phyloP scores from a whole-genome alignment of 345 rosid species.

The Firmiana major region DNA sequence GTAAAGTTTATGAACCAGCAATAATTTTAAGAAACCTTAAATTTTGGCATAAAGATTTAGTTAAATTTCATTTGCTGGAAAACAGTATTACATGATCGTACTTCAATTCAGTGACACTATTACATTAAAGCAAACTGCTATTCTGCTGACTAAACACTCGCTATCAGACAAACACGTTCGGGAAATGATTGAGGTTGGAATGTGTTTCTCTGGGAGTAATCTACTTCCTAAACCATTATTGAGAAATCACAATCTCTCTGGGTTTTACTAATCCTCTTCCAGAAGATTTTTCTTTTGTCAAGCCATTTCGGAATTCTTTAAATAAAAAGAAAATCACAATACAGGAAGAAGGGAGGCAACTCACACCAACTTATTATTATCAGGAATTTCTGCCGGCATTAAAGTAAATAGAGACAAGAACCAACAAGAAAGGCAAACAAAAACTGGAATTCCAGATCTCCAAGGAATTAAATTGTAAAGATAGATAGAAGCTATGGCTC shows the following conservation, averaged over 20 bases:
- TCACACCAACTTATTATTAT: constrained; percentile 83
- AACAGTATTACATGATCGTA: not conserved
- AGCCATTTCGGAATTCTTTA: constrained; percentile 5
- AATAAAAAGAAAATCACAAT: constrained; percentile 3
- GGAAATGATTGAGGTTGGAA: not conserved
- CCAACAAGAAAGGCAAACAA: constrained; percentile 74
- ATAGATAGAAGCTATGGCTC: constrained; percentile 52
- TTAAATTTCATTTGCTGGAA: not conserved
- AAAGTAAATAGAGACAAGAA: constrained; percentile 77
- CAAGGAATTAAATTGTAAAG: constrained; percentile 61
- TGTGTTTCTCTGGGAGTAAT: not conserved
- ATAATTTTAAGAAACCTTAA: not conserved
- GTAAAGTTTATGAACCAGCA: not conserved
- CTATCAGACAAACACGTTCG: not conserved
- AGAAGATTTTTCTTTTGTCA: not conserved
- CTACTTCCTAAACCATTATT: not conserved
- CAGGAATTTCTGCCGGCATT: constrained; percentile 99
- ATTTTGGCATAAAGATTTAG: too few species aligned
- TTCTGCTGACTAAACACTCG: not conserved
- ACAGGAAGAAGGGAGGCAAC: constrained; percentile 25
- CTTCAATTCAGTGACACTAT: not conserved
- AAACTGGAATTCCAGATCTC: constrained; percentile 76
- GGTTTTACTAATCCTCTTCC: not conserved
- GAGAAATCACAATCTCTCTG: not conserved
- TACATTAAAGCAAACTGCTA: not conserved